Evolutionary conservation across 1,284 basidiomycete genomes (phyloP).

Genomic region (Ustilago xerochloae): DNA sequence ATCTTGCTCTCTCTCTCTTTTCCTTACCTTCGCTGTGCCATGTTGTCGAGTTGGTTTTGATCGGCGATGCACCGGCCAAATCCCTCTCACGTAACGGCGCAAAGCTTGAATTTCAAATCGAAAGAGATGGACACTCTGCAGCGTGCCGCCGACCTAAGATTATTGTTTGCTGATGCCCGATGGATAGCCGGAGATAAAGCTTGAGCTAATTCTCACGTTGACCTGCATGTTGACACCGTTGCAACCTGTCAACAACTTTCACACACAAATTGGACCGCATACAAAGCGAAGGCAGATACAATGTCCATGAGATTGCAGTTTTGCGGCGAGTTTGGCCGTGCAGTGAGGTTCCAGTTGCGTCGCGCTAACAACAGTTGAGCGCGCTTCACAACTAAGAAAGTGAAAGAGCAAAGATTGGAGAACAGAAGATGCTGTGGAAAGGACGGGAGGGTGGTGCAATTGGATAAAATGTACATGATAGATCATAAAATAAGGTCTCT

Average conservation of each 20-base stretch:
- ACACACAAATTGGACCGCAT: neutral
- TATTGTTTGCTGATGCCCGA: neutral
- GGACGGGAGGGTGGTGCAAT: neutral
- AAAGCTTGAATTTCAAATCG: neutral
- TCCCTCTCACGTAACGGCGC: slow-evolving; percentile 6
- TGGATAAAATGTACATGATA: too few relatives aligned
- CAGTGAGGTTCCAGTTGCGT: too few relatives aligned
- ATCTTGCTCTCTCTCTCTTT: neutral
- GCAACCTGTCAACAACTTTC: neutral
- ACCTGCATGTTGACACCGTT: too few relatives aligned
- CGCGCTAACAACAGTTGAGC: too few relatives aligned
- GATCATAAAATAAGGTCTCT: neutral
- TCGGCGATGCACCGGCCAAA: slow-evolving; percentile 16
- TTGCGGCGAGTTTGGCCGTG: neutral
- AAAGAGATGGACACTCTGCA: neutral
- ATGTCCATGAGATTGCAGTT: slow-evolving; percentile 20
- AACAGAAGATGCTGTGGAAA: neutral
- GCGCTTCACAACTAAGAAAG: too few relatives aligned
- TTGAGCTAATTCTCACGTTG: too few relatives aligned
- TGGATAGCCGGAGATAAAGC: slow-evolving; percentile 19
- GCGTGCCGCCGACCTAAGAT: neutral
- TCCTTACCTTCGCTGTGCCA: neutral
- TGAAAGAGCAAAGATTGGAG: neutral
- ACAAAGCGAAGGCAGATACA: slow-evolving; percentile 3
- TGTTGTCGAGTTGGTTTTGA: neutral